Percentiles rank a stretch among this genome's conserved stretches.
These are phyloP conservation scores for Vitis cinerea DNA, from an alignment of 164 flowering plant species.

Conservation along the genomic window DNA sequence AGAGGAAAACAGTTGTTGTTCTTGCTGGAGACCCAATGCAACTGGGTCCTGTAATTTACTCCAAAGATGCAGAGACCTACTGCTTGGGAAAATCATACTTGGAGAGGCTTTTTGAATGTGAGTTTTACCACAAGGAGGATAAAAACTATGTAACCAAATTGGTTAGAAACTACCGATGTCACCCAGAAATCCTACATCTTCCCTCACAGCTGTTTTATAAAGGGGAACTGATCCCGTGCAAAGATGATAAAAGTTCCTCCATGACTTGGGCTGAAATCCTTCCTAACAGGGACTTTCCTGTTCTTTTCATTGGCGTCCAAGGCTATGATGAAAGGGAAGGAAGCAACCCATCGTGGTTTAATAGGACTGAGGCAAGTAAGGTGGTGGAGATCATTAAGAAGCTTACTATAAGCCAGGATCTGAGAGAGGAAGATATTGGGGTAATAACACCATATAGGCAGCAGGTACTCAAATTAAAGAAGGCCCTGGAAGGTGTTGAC, in stretches of 20 bases:
- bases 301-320: constrained; percentile 81
- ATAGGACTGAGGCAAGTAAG: constrained; percentile 86
- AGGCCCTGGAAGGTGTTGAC: constrained; percentile 53
- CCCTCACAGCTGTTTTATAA: constrained; percentile 81
- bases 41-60: constrained; percentile 80
- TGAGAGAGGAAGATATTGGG: constrained; percentile 69
- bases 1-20: constrained; percentile 61
- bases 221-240: constrained; percentile 74
- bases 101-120: constrained; percentile 70
- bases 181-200: constrained; percentile 66
- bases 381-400: constrained; percentile 63
- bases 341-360: constrained; percentile 95
- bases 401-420: constrained; percentile 29
- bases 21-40: constrained; percentile 98
- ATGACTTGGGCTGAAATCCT: constrained; percentile 36
- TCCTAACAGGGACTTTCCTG: constrained; percentile 71
- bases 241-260: constrained; percentile 36
- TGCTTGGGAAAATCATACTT: constrained; percentile 84
- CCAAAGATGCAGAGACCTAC: constrained; percentile 59
- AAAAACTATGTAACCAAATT: constrained; percentile 65
- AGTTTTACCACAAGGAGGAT: constrained; percentile 45
- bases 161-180: constrained; percentile 80
- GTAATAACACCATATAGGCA: constrained; percentile 91
- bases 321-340: constrained; percentile 99
- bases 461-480: constrained; percentile 76